phyloP scores from a whole-genome alignment of 257 asterid genomes.

The Solanum bulbocastanum region DNA sequence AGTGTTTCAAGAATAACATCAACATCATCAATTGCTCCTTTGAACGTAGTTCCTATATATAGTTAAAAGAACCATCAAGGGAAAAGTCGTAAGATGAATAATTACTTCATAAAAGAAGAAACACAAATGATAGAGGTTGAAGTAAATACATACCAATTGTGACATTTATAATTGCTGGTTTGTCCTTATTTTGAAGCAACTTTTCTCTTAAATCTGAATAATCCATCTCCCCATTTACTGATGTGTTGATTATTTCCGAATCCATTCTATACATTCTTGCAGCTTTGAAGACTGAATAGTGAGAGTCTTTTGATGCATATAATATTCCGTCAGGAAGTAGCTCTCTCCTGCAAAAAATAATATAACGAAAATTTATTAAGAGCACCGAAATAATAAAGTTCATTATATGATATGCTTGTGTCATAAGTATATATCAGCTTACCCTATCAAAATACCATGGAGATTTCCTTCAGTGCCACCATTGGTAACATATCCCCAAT shows the following conservation, averaged over 20 bases:
- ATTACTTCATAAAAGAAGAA: background rate
- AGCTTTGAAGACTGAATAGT: constrained; percentile 3
- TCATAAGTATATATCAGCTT: background rate
- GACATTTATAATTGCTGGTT: constrained; percentile 5
- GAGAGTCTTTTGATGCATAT: constrained; percentile 4
- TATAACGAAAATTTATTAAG: background rate
- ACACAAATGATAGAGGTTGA: background rate
- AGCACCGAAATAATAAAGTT: background rate
- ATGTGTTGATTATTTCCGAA: background rate
- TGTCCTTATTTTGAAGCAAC: constrained; percentile 4
- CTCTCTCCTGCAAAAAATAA: constrained; percentile 4
- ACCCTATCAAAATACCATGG: constrained; percentile 16
- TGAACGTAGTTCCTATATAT: constrained; percentile 28
- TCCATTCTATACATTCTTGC: constrained; percentile 13
- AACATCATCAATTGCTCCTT: constrained; percentile 28
- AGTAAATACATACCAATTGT: background rate
- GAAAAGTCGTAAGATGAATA: background rate
- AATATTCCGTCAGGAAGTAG: constrained; percentile 4
- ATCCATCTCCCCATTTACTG: constrained; percentile 1
- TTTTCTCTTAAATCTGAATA: background rate
- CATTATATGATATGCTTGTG: background rate
- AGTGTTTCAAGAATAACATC: constrained; percentile 17
- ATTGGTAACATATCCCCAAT: constrained; percentile 13
- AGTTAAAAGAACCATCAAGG: background rate
- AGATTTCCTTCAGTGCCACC: constrained; percentile 19